These are phyloP conservation scores for Suillus spraguei DNA, from an alignment of 768 basidiomycete genomes.

Conservation along the genomic window DNA sequence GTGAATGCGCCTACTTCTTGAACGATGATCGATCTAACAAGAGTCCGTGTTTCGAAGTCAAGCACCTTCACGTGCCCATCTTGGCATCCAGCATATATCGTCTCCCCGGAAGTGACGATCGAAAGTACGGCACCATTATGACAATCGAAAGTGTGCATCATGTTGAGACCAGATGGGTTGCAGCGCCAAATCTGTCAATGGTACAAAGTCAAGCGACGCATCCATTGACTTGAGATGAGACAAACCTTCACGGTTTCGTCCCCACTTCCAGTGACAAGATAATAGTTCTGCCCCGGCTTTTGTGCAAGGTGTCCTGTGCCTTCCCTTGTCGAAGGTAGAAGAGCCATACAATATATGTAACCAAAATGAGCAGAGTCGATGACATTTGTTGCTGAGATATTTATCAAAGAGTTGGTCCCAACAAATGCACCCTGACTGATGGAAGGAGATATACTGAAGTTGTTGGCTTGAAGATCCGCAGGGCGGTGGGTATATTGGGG, in stretches of 20 bases:
- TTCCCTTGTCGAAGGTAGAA: constrained; percentile 43
- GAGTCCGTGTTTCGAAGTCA: constrained; percentile 87
- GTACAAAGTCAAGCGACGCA: not conserved
- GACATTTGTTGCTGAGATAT: constrained; percentile 69
- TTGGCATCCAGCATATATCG: constrained; percentile 92
- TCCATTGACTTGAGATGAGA: not conserved
- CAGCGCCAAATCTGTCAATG: constrained; percentile 67
- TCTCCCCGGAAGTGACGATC: constrained; percentile 71
- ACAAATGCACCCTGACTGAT: constrained; percentile 31
- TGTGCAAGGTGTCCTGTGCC: constrained; percentile 35
- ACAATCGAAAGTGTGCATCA: constrained; percentile 70
- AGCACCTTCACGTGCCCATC: constrained; percentile 91
- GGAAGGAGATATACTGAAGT: constrained; percentile 40
- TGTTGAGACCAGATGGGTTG: constrained; percentile 42
- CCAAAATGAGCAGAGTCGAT: constrained; percentile 92
- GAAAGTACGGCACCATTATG: constrained; percentile 83
- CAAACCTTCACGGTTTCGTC: constrained; percentile 87
- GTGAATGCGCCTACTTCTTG: constrained; percentile 58
- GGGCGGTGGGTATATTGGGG: constrained; percentile 69
- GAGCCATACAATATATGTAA: constrained; percentile 85
- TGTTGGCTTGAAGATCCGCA: constrained; percentile 70
- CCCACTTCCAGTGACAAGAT: constrained; percentile 85
- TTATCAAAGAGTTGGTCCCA: constrained; percentile 35
- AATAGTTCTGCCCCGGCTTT: constrained; percentile 31
- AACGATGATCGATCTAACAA: constrained; percentile 84